Evolutionary conservation across 805 yeast species (phyloP), one percentile per base, ranked within the genome.

Genomic region (Candida quercuum): DNA sequence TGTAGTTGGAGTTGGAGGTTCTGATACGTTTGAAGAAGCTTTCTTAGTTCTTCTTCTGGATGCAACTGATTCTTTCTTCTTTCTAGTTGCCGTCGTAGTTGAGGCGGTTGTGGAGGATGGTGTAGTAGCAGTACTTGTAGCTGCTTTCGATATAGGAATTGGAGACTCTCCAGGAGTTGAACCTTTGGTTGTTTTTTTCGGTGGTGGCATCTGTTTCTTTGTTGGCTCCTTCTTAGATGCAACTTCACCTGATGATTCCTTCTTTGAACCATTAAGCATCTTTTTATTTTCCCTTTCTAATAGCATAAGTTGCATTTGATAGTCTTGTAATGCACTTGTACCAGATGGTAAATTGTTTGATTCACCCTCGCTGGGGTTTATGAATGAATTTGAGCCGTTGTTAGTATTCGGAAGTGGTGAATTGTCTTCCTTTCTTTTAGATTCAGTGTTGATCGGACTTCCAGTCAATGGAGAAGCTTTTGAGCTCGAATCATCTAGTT

Each of bases 271-370:
- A 48, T 74, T 79, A 35, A 83, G 63, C 38, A 85, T 69, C 56
- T 76, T 77, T 54, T 81, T 80, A 58, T 83, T 86, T 55, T 84
- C 89, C 45, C 75, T 75, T 51, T 86, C 95, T 52, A 86, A 62
- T 37, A 81, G 56, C 72, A 83, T 73, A 47, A 85, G 63, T 58
- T 85, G 91, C 67, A 76, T 78, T 57, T 86, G 94, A 57, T 86
- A 86, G 54, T 86, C 94, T 49, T 81, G 86, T 28, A 86, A 63
- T 2, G 91, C 89, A 50, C 43, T 47, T 16, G 52, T 43, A 6
- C 55, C 47, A 17, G 51, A 26, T 5, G 38, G 12, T 4, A 34
- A 21, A n/a, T 35, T 20, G 5, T 59, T 13, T 6, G 20, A 7
- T 12, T 29, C 32, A 12, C 7, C 16, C 7, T 29, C 32, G 15